Base-by-base conservation (phyloP, 2,329 filamentous ascomycete genomes). In the Penicillium sp. region DNA sequence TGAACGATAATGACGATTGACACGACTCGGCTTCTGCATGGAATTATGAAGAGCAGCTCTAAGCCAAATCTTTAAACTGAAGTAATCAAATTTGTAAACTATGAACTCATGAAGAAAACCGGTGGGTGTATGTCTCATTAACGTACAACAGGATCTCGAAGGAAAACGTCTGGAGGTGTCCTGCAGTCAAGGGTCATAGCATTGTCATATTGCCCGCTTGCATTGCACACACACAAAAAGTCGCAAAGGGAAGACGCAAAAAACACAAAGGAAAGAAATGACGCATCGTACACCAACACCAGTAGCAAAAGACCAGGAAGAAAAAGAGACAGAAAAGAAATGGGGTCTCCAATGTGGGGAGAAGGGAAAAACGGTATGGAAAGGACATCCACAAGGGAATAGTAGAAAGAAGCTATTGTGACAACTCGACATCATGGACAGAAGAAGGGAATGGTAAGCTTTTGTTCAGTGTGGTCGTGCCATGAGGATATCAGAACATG, bases 401-500 rank as follows among this genome's bases (percentile, higher is more conserved):
- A 61, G 52, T 57, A 17, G 17, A 59, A 58, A 53, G 53, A 32
- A 32, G 50, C 46, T 58, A 62, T 57, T 57, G 55, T 58, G 60
- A 60, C 56, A 60, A 62, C 52, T 62, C 56, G 45, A 48, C 52
- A 63, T 61, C 52, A 61, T 61, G 43, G 51, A 60, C 58, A 65
- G 52, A 56, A 60, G 60, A 62, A 63, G 46, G 33, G 46, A 60
- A 59, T 29, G 13, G 39, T 27, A 29, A 36, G 46, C 41, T 55
- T 56, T 53, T 50, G 49, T 57, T 49, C 51, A 47, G 32, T 36
- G 20, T 41, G 36, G 36, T 32, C 23, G 8, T 39, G 33, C 12
- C 53, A 52, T 51, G 47, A 44, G 32, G 13, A 26, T 8, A 17
- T 66, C 59, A 75, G 51, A 75, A 74, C 49, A 75, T 70, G 54